Percentiles rank a stretch among this genome's conserved stretches.
Evolutionary conservation across 2,329 filamentous ascomycete species (phyloP).

Genomic region (Trichoderma atrobrunneum): DNA sequence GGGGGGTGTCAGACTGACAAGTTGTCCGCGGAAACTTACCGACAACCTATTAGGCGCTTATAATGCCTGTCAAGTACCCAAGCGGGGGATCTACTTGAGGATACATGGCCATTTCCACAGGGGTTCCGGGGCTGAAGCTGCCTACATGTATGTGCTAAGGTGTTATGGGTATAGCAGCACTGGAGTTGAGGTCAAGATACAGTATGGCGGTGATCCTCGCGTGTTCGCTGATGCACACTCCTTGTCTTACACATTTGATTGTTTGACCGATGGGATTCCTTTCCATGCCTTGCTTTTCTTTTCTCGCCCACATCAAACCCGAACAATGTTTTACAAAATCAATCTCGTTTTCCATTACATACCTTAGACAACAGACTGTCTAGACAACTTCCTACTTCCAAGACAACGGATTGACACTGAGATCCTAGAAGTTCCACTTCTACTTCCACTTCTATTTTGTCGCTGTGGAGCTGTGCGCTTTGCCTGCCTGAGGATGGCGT

Average conservation of each 20-base stretch:
- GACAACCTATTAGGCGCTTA: too few species aligned
- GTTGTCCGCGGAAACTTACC: too few species aligned
- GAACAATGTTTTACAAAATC: not conserved
- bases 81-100: not conserved
- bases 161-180: too few species aligned
- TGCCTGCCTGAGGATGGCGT: not conserved
- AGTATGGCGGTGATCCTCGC: not conserved
- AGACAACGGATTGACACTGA: not conserved
- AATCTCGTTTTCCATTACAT: not conserved
- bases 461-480: not conserved
- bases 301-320: conserved; percentile 1
- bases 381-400: not conserved
- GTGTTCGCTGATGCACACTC: not conserved
- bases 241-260: not conserved
- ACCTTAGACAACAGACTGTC: not conserved
- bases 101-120: not conserved
- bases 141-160: not conserved
- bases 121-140: not conserved
- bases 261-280: not conserved
- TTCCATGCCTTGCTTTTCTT: not conserved
- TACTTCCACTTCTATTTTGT: not conserved
- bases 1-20: too few species aligned
- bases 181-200: too few species aligned
- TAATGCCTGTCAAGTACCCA: too few species aligned
- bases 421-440: not conserved